These are phyloP conservation scores for Prunus yedoensis DNA, from an alignment of 331 rosid species.

Conservation along the genomic window DNA sequence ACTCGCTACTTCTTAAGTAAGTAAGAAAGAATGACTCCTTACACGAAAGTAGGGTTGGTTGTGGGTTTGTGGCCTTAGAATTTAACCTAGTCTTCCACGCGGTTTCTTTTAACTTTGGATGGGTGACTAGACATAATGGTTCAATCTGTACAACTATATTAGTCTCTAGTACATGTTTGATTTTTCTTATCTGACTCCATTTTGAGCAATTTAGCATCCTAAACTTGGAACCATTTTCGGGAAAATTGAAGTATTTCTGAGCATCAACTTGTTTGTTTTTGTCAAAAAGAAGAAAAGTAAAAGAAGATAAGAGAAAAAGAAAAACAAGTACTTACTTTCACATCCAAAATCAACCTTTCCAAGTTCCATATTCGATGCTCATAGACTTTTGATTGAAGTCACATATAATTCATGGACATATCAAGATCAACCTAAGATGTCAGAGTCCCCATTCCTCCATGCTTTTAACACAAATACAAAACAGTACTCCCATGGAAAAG, in stretches of 20 bases:
- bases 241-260: background rate
- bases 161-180: no score
- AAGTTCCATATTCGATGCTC: slow-evolving; percentile 4
- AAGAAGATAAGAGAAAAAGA: background rate
- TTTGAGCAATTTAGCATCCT: background rate
- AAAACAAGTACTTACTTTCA: background rate
- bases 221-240: background rate
- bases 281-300: background rate
- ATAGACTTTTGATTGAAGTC: slow-evolving; percentile 8
- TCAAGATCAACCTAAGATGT: slow-evolving; percentile 7
- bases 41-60: no score
- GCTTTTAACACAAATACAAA: slow-evolving; percentile 9
- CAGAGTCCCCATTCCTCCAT: slow-evolving; percentile 8
- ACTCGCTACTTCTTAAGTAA: no score
- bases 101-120: no score
- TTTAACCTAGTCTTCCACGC: no score
- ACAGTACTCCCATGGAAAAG: background rate
- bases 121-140: no score
- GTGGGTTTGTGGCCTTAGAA: no score
- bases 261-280: background rate
- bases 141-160: no score
- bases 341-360: slow-evolving; percentile 5
- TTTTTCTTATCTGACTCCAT: no score
- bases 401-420: slow-evolving; percentile 14
- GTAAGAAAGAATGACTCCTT: no score